These are phyloP conservation scores for Austroboletus novae-zelandiae DNA, from an alignment of 1,284 basidiomycete species.

Conservation along the genomic window DNA sequence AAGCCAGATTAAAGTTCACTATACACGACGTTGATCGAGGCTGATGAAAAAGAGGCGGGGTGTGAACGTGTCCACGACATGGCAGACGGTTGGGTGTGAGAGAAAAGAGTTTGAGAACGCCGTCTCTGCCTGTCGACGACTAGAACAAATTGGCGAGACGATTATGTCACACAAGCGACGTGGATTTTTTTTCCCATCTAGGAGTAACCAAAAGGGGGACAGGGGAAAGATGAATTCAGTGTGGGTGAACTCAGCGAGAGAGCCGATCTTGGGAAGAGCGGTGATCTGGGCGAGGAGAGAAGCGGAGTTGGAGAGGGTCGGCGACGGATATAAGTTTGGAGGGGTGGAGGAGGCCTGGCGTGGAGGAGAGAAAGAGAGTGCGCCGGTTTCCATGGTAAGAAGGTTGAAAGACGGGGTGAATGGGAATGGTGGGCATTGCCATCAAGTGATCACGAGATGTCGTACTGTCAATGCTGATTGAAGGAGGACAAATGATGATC, in stretches of 20 bases:
- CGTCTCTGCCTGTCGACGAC: slow-evolving; percentile 27
- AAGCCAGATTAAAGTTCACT: slow-evolving; percentile 23
- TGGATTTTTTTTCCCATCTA: background rate
- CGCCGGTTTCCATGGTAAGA: slow-evolving; percentile 33
- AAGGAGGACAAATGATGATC: slow-evolving; percentile 20
- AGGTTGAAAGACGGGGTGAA: slow-evolving; percentile 13
- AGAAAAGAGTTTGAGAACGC: slow-evolving; percentile 23
- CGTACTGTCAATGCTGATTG: slow-evolving; percentile 23
- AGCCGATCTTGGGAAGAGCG: background rate
- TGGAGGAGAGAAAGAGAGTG: background rate
- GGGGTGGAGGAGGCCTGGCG: background rate
- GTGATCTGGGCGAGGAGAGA: slow-evolving; percentile 17
- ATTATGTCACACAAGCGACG: slow-evolving; percentile 26
- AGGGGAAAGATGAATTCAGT: slow-evolving; percentile 1
- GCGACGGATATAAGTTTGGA: slow-evolving; percentile 20
- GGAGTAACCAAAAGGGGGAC: background rate
- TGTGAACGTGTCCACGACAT: slow-evolving; percentile 29
- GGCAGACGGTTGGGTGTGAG: slow-evolving; percentile 21
- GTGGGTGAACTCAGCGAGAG: slow-evolving; percentile 14
- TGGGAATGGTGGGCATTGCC: slow-evolving; percentile 3
- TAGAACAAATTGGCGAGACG: slow-evolving; percentile 13
- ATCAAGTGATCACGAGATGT: slow-evolving; percentile 28
- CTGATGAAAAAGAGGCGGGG: slow-evolving; percentile 21
- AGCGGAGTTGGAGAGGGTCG: slow-evolving; percentile 14
- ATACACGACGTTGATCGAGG: slow-evolving; percentile 19